A percentile compares a stretch with the other conserved stretches of the same genome.
Evolutionary conservation across 1,284 basidiomycete species (phyloP).

Genomic region (Lignosus rhinocerotis): DNA sequence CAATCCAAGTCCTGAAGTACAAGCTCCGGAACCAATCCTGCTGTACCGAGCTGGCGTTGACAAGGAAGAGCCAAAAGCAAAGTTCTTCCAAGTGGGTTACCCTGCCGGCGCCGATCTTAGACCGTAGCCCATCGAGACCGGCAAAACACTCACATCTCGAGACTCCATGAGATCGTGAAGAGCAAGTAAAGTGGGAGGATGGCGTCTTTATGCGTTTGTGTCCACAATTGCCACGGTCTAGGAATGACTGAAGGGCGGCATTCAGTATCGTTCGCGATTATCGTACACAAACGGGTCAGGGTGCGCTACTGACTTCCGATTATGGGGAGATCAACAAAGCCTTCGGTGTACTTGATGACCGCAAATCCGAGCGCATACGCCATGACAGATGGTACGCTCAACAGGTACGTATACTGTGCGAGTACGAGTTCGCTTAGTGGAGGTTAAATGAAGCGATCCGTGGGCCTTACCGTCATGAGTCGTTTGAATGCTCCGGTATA

Average conservation of each 20-base stretch:
- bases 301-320: slow-evolving; percentile 48
- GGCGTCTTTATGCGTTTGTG: slow-evolving; percentile 40
- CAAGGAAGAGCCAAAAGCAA: slow-evolving; percentile 80
- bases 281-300: no score
- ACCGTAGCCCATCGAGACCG: neutral
- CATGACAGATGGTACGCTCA: slow-evolving; percentile 60
- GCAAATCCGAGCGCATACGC: slow-evolving; percentile 63
- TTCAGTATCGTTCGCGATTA: neutral
- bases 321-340: slow-evolving; percentile 48
- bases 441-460: neutral
- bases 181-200: slow-evolving; percentile 64
- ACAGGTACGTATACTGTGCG: slow-evolving; percentile 68
- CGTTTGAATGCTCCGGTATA: slow-evolving; percentile 74
- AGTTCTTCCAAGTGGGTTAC: slow-evolving; percentile 80
- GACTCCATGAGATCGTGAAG: slow-evolving; percentile 64
- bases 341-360: slow-evolving; percentile 70
- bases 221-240: slow-evolving; percentile 63
- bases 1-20: slow-evolving; percentile 71
- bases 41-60: slow-evolving; percentile 59
- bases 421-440: neutral
- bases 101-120: slow-evolving; percentile 38
- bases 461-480: slow-evolving; percentile 65
- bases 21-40: slow-evolving; percentile 74
- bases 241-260: slow-evolving; percentile 51
- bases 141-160: slow-evolving; percentile 62